Conservation (phyloP, 352 stramenopile genomes). For the Pythium aristosporum region DNA sequence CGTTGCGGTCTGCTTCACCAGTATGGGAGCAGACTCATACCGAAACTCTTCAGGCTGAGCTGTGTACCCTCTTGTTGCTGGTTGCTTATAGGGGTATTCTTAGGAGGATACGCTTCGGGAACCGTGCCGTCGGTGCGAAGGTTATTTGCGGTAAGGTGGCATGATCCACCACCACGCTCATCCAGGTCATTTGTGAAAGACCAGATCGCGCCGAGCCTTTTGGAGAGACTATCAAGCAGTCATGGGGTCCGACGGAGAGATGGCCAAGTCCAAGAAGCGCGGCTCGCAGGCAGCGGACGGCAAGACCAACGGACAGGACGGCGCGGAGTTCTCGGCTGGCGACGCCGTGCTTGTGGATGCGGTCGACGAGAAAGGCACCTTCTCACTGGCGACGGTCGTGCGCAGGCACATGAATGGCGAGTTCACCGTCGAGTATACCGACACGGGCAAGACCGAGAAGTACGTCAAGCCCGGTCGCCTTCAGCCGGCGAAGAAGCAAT, state of each 20-base stretch:
- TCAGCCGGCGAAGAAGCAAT: slow-evolving; percentile 12
- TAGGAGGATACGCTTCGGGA: not conserved
- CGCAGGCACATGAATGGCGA: slow-evolving; percentile 29
- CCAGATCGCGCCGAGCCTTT: not conserved
- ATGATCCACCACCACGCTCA: not conserved
- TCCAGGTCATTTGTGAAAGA: not conserved
- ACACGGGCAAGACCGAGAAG: slow-evolving; percentile 25
- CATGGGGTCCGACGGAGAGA: slow-evolving; percentile 15
- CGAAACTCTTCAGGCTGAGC: not conserved
- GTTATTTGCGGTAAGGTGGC: slow-evolving; percentile 5
- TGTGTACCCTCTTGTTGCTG: not conserved
- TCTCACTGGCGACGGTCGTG: slow-evolving; percentile 12
- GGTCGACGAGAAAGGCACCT: slow-evolving; percentile 11
- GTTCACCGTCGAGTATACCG: slow-evolving; percentile 28
- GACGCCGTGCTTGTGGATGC: slow-evolving; percentile 21
- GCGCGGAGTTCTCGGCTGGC: slow-evolving; percentile 1
- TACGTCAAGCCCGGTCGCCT: slow-evolving; percentile 16
- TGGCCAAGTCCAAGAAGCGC: slow-evolving; percentile 8
- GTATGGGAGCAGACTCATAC: not conserved
- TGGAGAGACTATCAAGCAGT: not conserved
- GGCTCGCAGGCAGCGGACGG: not conserved
- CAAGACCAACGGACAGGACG: not conserved
- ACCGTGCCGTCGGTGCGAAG: not conserved
- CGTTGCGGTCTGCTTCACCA: not conserved
- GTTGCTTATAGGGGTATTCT: not conserved